phyloP scores from a whole-genome alignment of 495 filamentous ascomycete species.

The Immersiella caudata region DNA sequence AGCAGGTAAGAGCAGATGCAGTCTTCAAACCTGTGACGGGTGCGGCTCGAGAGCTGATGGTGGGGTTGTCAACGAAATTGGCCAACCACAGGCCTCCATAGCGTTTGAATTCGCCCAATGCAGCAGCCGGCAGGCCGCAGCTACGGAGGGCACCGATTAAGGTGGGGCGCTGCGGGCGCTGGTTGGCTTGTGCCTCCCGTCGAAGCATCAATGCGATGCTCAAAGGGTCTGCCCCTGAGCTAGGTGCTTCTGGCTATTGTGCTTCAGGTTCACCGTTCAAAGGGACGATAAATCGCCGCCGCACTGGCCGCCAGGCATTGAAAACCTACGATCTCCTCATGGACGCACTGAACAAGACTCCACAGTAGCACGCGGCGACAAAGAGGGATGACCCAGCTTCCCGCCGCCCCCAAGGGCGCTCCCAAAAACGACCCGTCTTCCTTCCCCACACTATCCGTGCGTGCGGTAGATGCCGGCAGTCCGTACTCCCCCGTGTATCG shows the following conservation, averaged over 20 bases:
- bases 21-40: slow-evolving; percentile 20
- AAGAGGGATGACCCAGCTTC: neutral
- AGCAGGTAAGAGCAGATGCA: neutral
- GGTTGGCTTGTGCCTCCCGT: slow-evolving; percentile 18
- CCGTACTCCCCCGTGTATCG: slow-evolving; percentile 16
- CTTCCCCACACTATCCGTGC: slow-evolving; percentile 26
- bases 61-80: neutral
- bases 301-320: slow-evolving; percentile 16
- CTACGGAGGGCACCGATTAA: neutral
- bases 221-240: slow-evolving; percentile 11
- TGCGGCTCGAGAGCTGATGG: slow-evolving; percentile 16
- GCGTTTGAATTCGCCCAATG: slow-evolving; percentile 8
- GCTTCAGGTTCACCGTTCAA: neutral
- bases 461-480: slow-evolving; percentile 30
- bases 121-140: slow-evolving; percentile 12
- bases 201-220: slow-evolving; percentile 20
- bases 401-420: neutral
- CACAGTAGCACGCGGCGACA: neutral
- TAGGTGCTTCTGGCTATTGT: neutral
- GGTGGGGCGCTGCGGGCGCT: slow-evolving; percentile 8
- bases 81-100: slow-evolving; percentile 10
- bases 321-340: neutral
- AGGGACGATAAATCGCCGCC: neutral
- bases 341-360: neutral
- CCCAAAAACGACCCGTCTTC: neutral